A percentile compares a stretch with the other conserved stretches of the same genome.
Conservation (phyloP, 306 rosid genomes). For the barrel medic (Medicago truncatula) region DNA sequence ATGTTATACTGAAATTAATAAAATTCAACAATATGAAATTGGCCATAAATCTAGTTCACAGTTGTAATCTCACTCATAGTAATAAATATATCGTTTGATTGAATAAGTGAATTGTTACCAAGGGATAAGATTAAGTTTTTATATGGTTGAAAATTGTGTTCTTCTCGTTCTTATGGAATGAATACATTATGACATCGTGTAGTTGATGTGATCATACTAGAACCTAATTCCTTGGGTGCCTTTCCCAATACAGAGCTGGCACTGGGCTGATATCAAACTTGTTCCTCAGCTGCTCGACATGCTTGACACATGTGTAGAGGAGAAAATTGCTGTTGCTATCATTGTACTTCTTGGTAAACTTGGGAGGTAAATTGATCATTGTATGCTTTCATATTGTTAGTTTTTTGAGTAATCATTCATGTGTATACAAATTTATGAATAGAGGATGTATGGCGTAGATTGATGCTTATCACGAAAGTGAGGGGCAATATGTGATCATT, state of each 20-base stretch:
- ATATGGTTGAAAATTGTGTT: conserved; percentile 6
- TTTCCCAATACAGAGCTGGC: conserved; percentile 74
- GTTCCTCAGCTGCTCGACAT: conserved; percentile 66
- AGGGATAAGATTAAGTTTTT: neutral
- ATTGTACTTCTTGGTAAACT: conserved; percentile 84
- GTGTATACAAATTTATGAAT: neutral
- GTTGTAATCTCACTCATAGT: conserved; percentile 1
- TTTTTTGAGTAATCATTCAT: conserved; percentile 16
- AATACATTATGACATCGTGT: conserved; percentile 14
- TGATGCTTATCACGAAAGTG: conserved; percentile 11
- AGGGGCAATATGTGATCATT: neutral
- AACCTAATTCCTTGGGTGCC: conserved; percentile 38
- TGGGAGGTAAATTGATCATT: conserved; percentile 71
- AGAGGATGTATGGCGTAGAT: conserved; percentile 3
- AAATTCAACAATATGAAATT: conserved; percentile 18
- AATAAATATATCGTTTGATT: conserved; percentile 6
- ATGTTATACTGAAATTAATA: conserved; percentile 6
- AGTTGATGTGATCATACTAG: conserved; percentile 14
- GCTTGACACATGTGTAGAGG: conserved; percentile 57
- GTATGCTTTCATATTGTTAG: conserved; percentile 27
- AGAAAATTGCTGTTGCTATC: conserved; percentile 53
- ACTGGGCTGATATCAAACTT: conserved; percentile 61
- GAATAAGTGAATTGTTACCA: conserved; percentile 20
- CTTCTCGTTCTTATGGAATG: conserved; percentile 10
- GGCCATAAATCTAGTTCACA: conserved; percentile 10